Conservation (phyloP, 2,329 filamentous ascomycete genomes). For the Calonectria leucothoes region DNA sequence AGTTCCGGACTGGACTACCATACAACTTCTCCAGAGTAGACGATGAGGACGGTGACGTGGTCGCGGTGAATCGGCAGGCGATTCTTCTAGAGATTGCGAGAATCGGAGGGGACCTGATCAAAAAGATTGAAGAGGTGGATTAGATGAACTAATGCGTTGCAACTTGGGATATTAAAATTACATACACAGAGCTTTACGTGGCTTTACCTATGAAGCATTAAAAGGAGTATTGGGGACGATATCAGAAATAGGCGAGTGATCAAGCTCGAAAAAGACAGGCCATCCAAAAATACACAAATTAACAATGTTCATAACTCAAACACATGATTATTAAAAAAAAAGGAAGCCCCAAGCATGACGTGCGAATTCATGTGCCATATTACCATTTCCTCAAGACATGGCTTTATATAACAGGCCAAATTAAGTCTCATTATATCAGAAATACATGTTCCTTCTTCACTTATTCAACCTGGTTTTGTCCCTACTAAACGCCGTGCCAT, state of each 20-base stretch:
- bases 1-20: constrained; percentile 77
- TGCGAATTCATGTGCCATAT: neutral
- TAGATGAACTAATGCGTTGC: constrained; percentile 24
- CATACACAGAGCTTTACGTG: neutral
- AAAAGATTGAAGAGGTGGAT: constrained; percentile 67
- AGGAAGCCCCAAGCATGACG: neutral
- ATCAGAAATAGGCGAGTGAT: no score
- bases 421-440: constrained; percentile 19
- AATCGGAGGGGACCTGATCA: constrained; percentile 75
- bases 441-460: constrained; percentile 19
- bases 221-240: neutral
- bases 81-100: constrained; percentile 80
- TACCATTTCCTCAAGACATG: neutral
- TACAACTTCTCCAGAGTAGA: constrained; percentile 62
- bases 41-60: constrained; percentile 56
- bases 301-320: neutral
- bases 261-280: neutral
- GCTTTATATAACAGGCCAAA: neutral
- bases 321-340: neutral
- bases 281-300: neutral
- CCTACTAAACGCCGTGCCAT: constrained; percentile 51
- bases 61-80: constrained; percentile 74
- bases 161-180: constrained; percentile 23
- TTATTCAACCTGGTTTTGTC: constrained; percentile 41
- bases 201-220: neutral